These are phyloP conservation scores for Fraxinus sp. DNA, from an alignment of 305 asterid species.

Conservation along the genomic window DNA sequence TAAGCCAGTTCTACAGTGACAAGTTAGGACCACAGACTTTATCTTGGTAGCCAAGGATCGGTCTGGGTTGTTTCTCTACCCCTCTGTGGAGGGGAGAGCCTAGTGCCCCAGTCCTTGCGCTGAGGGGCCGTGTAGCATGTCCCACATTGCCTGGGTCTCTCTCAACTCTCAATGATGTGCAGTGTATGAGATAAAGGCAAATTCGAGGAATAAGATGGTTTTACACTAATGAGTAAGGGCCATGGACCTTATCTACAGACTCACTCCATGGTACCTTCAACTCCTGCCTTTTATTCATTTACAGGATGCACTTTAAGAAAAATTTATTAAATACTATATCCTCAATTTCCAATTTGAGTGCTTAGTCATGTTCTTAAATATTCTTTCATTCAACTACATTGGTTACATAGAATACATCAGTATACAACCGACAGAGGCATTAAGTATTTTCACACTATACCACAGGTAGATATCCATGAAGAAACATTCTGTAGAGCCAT, in stretches of 20 bases:
- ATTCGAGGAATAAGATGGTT: background rate
- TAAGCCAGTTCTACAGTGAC: background rate
- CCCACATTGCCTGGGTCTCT: background rate
- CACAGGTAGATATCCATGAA: background rate
- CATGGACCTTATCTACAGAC: background rate
- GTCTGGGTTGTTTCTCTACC: background rate
- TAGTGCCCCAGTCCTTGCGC: background rate
- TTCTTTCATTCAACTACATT: conserved; percentile 3
- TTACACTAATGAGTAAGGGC: background rate
- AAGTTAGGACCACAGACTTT: background rate
- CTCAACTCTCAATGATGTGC: background rate
- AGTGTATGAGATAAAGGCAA: background rate
- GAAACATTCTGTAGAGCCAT: background rate
- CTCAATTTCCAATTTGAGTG: background rate
- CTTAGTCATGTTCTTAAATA: background rate
- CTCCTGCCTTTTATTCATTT: background rate
- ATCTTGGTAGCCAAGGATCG: background rate
- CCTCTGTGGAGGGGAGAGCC: background rate
- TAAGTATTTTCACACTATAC: background rate
- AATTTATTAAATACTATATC: background rate
- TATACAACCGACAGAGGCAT: background rate
- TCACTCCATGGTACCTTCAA: background rate
- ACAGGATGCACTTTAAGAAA: background rate
- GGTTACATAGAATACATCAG: background rate
- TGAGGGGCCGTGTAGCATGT: background rate